Evolutionary conservation across 176 grass and related monocot genomes (phyloP).

Genomic region (Musa troglodytarum): DNA sequence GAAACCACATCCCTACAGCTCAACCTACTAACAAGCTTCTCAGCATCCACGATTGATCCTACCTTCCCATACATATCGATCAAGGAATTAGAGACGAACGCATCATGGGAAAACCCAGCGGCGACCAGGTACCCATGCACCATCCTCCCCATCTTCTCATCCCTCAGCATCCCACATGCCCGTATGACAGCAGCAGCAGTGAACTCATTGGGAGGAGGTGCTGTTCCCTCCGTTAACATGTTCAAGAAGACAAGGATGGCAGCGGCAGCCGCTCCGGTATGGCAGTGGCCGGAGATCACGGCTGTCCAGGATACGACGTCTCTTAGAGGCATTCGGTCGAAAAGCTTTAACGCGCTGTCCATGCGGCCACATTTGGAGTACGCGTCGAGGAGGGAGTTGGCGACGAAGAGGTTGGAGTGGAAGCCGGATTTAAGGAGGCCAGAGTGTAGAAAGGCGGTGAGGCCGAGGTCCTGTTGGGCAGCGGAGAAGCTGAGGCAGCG

Average conservation of each 20-base stretch:
- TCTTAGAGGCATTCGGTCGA: slow-evolving; percentile 51
- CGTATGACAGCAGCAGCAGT: slow-evolving; percentile 43
- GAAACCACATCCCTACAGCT: slow-evolving; percentile 49
- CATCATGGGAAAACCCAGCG: slow-evolving; percentile 36
- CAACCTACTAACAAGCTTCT: slow-evolving; percentile 37
- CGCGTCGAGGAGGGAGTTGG: slow-evolving; percentile 17
- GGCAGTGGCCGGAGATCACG: slow-evolving; percentile 43
- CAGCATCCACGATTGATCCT: slow-evolving; percentile 29
- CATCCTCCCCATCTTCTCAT: slow-evolving; percentile 38
- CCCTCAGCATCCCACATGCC: slow-evolving; percentile 43
- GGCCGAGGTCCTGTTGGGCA: slow-evolving; percentile 15
- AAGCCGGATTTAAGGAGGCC: slow-evolving; percentile 31
- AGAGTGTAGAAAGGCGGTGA: slow-evolving; percentile 25
- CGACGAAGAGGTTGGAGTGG: slow-evolving; percentile 13
- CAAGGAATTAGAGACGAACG: slow-evolving; percentile 44
- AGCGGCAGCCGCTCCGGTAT: slow-evolving; percentile 28
- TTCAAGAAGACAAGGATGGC: slow-evolving; percentile 42
- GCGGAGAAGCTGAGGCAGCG: slow-evolving; percentile 34
- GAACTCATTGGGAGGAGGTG: slow-evolving; percentile 47
- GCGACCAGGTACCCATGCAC: slow-evolving; percentile 51
- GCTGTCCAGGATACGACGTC: slow-evolving; percentile 54
- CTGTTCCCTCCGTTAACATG: slow-evolving; percentile 26
- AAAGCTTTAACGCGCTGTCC: slow-evolving; percentile 30
- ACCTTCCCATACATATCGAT: slow-evolving; percentile 60
- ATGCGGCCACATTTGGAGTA: slow-evolving; percentile 32